phyloP scores from a whole-genome alignment of 768 basidiomycete species.

The Cyathus striatus region DNA sequence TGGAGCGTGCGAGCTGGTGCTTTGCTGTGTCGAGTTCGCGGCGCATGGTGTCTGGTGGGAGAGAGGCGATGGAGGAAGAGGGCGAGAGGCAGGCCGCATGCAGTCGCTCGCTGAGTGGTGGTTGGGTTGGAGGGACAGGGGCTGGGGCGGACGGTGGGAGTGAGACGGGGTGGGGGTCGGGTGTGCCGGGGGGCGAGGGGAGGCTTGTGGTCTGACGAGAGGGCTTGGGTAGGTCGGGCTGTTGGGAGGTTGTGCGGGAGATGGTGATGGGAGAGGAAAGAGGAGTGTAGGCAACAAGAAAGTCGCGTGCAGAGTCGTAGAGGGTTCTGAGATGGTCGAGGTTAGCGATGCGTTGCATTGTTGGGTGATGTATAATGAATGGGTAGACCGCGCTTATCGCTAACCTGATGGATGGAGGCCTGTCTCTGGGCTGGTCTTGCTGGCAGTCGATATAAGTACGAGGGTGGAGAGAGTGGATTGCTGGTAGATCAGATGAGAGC shows the following conservation, averaged over 20 bases:
- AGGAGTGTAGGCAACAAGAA: slow-evolving; percentile 31
- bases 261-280: too few relatives aligned
- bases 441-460: too few relatives aligned
- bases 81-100: slow-evolving; percentile 40
- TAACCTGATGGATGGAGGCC: too few relatives aligned
- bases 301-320: slow-evolving; percentile 43
- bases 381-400: too few relatives aligned
- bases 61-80: slow-evolving; percentile 37
- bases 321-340: slow-evolving; percentile 36
- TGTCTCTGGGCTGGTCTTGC: too few relatives aligned
- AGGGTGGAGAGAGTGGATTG: too few relatives aligned
- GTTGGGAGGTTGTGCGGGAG: slow-evolving; percentile 2
- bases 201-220: slow-evolving; percentile 3
- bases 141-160: too few relatives aligned
- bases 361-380: slow-evolving; percentile 25
- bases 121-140: too few relatives aligned
- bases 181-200: background rate
- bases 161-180: slow-evolving; percentile 28
- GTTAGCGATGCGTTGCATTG: slow-evolving; percentile 42
- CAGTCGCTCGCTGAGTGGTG: slow-evolving; percentile 43
- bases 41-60: slow-evolving; percentile 38
- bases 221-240: background rate
- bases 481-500: too few relatives aligned
- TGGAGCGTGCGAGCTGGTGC: slow-evolving; percentile 49
- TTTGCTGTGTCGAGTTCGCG: slow-evolving; percentile 55